These are phyloP conservation scores for Paramecium bursaria DNA, from an alignment of 73 alveolate genomes.

Conservation along the genomic window DNA sequence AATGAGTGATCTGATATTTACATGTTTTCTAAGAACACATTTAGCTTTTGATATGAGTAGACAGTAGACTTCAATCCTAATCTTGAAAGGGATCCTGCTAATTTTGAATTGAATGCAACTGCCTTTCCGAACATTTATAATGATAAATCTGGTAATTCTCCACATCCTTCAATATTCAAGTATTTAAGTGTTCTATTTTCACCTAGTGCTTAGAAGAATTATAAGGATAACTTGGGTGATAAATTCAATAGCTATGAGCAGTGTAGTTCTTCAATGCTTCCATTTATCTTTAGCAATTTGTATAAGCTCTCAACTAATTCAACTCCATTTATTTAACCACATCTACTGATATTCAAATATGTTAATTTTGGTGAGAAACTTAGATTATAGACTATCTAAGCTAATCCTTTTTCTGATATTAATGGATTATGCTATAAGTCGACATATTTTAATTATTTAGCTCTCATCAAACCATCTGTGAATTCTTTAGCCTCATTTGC, in stretches of 20 bases:
- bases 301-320: slow-evolving; percentile 85
- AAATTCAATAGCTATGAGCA: background rate
- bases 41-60: slow-evolving; percentile 62
- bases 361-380: slow-evolving; percentile 93
- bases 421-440: slow-evolving; percentile 73
- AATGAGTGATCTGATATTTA: slow-evolving; percentile 87
- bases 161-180: slow-evolving; percentile 78
- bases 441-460: slow-evolving; percentile 85
- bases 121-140: slow-evolving; percentile 80
- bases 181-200: slow-evolving; percentile 87
- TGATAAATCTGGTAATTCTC: slow-evolving; percentile 37
- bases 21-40: slow-evolving; percentile 74
- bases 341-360: slow-evolving; percentile 78
- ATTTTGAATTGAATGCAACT: slow-evolving; percentile 85
- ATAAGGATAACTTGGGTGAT: slow-evolving; percentile 69
- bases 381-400: slow-evolving; percentile 88
- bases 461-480: slow-evolving; percentile 98
- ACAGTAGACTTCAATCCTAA: slow-evolving; percentile 71
- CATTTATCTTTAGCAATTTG: slow-evolving; percentile 90
- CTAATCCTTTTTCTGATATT: slow-evolving; percentile 81
- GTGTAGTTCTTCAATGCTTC: slow-evolving; percentile 58
- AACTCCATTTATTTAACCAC: slow-evolving; percentile 68
- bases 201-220: slow-evolving; percentile 92
- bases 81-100: slow-evolving; percentile 82
- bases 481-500: slow-evolving; percentile 86